Evolutionary conservation across 148 eudicot genomes (phyloP).

Genomic region (Salicornia ramosissima): DNA sequence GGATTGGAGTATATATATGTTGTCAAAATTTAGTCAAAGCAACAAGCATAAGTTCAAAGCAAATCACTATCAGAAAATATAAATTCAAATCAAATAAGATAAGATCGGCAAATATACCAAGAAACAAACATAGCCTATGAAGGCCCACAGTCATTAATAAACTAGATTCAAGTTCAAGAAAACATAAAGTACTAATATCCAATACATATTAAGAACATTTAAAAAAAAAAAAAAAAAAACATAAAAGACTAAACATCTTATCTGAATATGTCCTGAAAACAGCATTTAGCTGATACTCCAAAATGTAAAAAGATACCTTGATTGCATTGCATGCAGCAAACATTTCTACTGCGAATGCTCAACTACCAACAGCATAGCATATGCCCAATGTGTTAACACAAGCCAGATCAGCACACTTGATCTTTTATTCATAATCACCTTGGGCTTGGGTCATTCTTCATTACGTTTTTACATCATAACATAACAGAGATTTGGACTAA

Average conservation of each 20-base stretch:
- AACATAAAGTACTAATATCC: not conserved
- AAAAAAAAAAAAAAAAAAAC: not conserved
- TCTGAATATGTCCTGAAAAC: not conserved
- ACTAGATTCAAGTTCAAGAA: not conserved
- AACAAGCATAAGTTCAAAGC: no score
- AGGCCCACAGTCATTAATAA: not conserved
- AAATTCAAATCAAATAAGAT: no score
- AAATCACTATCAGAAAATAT: no score
- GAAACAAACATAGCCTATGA: no score
- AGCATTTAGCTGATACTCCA: slow-evolving; percentile 11
- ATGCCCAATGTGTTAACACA: not conserved
- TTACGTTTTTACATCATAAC: slow-evolving; percentile 9
- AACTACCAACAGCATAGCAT: not conserved
- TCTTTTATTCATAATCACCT: slow-evolving; percentile 2
- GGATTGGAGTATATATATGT: no score
- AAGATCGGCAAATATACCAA: no score
- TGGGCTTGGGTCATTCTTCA: slow-evolving; percentile 8
- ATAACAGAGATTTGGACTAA: not conserved
- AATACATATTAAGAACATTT: not conserved
- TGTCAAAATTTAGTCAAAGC: no score
- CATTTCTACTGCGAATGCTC: not conserved
- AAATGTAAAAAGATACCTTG: not conserved
- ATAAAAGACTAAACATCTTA: not conserved
- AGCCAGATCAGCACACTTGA: not conserved
- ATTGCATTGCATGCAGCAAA: slow-evolving; percentile 1